These are phyloP conservation scores for Colletotrichum salicis DNA, from an alignment of 2,329 filamentous ascomycete genomes.

Conservation along the genomic window DNA sequence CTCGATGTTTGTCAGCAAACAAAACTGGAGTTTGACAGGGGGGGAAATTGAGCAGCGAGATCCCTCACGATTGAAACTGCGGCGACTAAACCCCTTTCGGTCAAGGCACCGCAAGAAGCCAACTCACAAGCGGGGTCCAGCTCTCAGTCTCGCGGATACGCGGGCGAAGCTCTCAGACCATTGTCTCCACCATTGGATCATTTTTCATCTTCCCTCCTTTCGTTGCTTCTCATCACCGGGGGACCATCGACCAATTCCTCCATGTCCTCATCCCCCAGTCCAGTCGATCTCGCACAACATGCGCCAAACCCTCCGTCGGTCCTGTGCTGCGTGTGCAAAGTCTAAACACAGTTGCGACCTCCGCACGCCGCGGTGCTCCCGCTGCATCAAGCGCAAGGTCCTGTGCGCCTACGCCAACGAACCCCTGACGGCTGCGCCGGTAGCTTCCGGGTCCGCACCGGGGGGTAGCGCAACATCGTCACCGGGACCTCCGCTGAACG, in stretches of 20 bases:
- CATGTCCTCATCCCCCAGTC: background rate
- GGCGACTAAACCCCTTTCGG: conserved; percentile 31
- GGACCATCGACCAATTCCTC: background rate
- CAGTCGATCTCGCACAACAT: conserved; percentile 46
- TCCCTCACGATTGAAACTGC: background rate
- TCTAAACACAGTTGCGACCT: conserved; percentile 67
- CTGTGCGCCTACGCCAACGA: conserved; percentile 65
- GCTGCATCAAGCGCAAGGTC: conserved; percentile 60
- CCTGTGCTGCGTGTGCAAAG: conserved; percentile 65
- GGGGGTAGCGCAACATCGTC: background rate
- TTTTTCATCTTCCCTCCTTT: background rate
- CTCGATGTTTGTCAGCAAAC: background rate
- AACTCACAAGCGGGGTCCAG: background rate
- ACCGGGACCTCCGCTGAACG: background rate
- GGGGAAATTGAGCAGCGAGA: background rate
- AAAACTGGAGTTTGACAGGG: background rate
- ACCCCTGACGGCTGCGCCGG: conserved; percentile 50
- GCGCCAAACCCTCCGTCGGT: conserved; percentile 66
- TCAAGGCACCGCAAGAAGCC: background rate
- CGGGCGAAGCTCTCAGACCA: background rate
- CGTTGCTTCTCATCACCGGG: background rate
- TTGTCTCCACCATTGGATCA: background rate
- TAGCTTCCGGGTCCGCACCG: conserved; percentile 11
- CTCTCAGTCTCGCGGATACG: background rate
- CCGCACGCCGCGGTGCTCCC: conserved; percentile 63